A percentile compares a stretch with the other conserved stretches of the same genome.
Evolutionary conservation across 768 basidiomycete genomes (phyloP).

Genomic region (Ramaria rubella): DNA sequence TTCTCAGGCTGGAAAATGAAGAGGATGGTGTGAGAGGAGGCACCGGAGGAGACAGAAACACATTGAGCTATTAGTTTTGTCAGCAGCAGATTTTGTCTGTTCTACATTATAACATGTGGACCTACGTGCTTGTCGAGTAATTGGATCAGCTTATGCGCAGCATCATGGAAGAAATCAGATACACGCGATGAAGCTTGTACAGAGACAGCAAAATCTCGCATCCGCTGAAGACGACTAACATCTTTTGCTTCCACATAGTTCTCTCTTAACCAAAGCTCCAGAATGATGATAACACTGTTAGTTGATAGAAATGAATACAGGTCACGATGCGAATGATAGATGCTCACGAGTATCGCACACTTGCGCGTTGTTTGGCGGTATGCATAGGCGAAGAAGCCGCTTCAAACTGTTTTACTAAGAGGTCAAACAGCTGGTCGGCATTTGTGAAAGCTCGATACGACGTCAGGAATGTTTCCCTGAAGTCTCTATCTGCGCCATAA

Average conservation of each 20-base stretch:
- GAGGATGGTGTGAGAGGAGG: background rate
- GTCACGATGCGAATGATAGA: background rate
- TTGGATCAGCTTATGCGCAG: constrained; percentile 1
- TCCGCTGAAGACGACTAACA: background rate
- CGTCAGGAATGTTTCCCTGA: constrained; percentile 35
- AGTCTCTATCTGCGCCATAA: constrained; percentile 29
- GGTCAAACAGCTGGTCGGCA: constrained; percentile 32
- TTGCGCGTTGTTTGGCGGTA: background rate
- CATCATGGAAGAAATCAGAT: background rate
- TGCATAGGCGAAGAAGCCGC: constrained; percentile 17
- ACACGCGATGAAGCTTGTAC: background rate
- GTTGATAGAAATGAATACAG: background rate
- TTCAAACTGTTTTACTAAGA: constrained; percentile 35
- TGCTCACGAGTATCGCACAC: background rate
- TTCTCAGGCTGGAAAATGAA: background rate
- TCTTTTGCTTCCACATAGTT: background rate
- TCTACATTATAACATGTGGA: constrained; percentile 15
- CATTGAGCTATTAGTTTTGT: background rate
- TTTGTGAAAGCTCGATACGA: constrained; percentile 40
- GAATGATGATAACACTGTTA: background rate
- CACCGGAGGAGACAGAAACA: background rate
- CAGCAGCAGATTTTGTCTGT: constrained; percentile 15
- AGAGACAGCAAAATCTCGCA: background rate
- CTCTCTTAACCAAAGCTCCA: constrained; percentile 8
- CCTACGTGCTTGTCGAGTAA: constrained; percentile 14